Percentiles rank a stretch among this genome's conserved stretches.
phyloP scores from a whole-genome alignment of 768 basidiomycete genomes.

The Calocybe cyanea region DNA sequence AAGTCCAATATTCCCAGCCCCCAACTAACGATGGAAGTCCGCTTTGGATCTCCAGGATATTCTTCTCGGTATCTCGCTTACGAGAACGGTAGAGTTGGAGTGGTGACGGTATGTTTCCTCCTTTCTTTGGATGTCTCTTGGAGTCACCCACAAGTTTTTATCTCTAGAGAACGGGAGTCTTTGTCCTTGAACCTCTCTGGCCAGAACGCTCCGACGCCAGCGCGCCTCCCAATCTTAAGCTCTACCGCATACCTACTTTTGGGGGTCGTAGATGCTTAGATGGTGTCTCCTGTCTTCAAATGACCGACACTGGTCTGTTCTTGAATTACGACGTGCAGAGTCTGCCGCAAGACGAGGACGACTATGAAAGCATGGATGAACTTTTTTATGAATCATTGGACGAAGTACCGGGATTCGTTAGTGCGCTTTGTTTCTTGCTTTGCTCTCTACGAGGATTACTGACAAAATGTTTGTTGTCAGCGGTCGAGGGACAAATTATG shows the following conservation, averaged over 20 bases:
- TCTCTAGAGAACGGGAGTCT: conserved; percentile 28
- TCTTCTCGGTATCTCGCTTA: conserved; percentile 47
- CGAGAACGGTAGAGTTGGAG: conserved; percentile 39
- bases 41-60: conserved; percentile 34
- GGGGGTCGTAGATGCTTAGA: conserved; percentile 24
- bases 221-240: conserved; percentile 14
- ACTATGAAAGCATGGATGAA: too few species aligned
- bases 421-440: too few species aligned
- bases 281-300: conserved; percentile 48
- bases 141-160: background rate
- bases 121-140: background rate
- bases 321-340: conserved; percentile 37
- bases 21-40: conserved; percentile 34
- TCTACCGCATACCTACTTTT: conserved; percentile 29
- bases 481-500: too few species aligned
- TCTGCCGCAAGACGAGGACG: too few species aligned
- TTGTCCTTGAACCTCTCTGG: conserved; percentile 26
- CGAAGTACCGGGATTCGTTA: too few species aligned
- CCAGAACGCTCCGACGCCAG: background rate
- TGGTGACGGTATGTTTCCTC: conserved; percentile 40
- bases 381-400: too few species aligned
- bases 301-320: conserved; percentile 50
- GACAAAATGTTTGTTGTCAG: too few species aligned
- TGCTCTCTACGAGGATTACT: too few species aligned
- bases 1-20: conserved; percentile 21